Evolutionary conservation across 164 flowering plant genomes (phyloP), one percentile per base, ranked within the genome.

Genomic region (Cinnamomum chago): DNA sequence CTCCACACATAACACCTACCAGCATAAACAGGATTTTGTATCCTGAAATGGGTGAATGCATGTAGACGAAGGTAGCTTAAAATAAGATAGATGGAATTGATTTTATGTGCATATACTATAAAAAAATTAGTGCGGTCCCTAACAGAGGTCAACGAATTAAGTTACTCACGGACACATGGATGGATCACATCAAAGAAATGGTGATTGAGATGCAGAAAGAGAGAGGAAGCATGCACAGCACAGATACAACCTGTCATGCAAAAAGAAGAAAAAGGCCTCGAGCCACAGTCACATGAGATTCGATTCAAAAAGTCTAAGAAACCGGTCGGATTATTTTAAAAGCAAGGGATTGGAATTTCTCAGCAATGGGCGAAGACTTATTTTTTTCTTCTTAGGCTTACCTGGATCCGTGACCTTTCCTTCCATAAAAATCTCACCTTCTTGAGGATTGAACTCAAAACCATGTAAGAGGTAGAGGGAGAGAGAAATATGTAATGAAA

Each of bases 111-210:
- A 27, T 28, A 17, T 3, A 55, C 60, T 3, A 55, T 55, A 30
- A 14, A 67, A 30, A 28, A 30, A 24, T 65, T 47, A 65, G 68
- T 65, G 33, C 7, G 47, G 68, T 65, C 68, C 68, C 35, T 2
- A 65, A 7, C 40, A 67, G 35, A 3, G 69, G 69, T 67, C 69
- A 67, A 67, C 47, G 14, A 28, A 28, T 67, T 27, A 67, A 67
- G 69, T 30, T 30, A 67, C 11, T 67, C 69, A 67, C 69, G 69
- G 69, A 67, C 14, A 30, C 40, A 35, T 30, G 28, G 50, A 30
- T 67, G 40, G 35, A 14, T 40, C 47, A 40, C 47, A 40, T 40
- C 47, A 40, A 40, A 9, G 47, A 40, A 40, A 40, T 40, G 10
- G 47, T 7, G 47, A 40, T 40, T 40, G 47, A 40, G 47, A 40